A percentile compares a stretch with the other conserved stretches of the same genome.
phyloP scores from a whole-genome alignment of 176 grass and related monocot genomes.

The Triticum turgidum region DNA sequence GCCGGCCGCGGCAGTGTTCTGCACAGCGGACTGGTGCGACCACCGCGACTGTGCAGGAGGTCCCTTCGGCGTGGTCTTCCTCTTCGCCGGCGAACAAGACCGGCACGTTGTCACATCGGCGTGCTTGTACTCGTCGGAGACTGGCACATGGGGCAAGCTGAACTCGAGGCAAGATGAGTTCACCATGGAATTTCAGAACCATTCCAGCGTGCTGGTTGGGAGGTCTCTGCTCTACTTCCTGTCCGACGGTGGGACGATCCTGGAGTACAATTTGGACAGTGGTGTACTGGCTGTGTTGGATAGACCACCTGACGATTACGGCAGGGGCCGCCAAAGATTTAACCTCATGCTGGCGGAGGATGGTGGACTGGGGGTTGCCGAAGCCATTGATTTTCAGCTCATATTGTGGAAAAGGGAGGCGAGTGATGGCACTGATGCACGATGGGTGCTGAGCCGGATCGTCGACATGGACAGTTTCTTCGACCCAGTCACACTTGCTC shows the following conservation, averaged over 20 bases:
- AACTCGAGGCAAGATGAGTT: background rate
- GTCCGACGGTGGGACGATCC: background rate
- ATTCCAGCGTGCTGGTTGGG: background rate
- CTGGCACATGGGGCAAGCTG: background rate
- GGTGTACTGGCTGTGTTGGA: background rate
- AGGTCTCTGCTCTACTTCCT: background rate
- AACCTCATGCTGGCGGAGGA: background rate
- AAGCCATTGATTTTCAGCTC: background rate
- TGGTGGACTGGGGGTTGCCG: background rate
- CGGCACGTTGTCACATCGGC: background rate
- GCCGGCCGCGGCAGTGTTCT: background rate
- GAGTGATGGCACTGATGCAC: background rate
- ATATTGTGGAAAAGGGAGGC: background rate
- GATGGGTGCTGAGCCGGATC: background rate
- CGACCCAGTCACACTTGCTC: background rate
- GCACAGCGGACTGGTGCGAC: background rate
- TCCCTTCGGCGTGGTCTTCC: background rate
- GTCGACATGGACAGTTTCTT: background rate
- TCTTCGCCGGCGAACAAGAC: background rate
- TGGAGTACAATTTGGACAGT: background rate
- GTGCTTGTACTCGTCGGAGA: background rate
- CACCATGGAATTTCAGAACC: background rate
- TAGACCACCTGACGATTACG: background rate
- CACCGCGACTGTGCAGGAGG: background rate
- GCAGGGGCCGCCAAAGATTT: background rate